phyloP scores from a whole-genome alignment of 2,329 filamentous ascomycete species.

The Sporothrix sp. region DNA sequence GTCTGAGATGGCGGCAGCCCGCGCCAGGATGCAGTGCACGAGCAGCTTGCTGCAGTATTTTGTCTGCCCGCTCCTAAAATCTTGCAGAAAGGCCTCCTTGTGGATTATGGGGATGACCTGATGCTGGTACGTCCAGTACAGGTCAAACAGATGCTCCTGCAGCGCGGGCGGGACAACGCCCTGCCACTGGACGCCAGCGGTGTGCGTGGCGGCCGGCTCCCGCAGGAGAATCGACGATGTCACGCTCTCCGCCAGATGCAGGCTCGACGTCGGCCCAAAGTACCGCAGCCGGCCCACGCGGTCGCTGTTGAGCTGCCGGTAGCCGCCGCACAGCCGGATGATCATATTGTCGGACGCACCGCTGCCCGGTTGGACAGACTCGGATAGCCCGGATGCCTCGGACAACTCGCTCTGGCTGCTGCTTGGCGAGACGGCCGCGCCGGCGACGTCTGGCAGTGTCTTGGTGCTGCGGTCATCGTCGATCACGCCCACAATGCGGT shows the following conservation, averaged over 20 bases:
- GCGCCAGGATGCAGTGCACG: conserved; percentile 9
- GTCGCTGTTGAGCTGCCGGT: conserved; percentile 8
- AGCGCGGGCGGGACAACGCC: neutral
- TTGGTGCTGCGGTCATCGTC: neutral
- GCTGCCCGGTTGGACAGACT: neutral
- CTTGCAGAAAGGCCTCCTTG: conserved; percentile 11
- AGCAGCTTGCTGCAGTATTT: conserved; percentile 12
- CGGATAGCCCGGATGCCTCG: too few relatives aligned
- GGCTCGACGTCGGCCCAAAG: conserved; percentile 8
- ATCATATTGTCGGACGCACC: conserved; percentile 7
- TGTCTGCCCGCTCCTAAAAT: conserved; percentile 8
- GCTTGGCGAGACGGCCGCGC: neutral
- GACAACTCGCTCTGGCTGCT: neutral
- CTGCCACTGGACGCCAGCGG: conserved; percentile 5
- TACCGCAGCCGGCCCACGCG: conserved; percentile 1
- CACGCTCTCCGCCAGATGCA: conserved; percentile 1
- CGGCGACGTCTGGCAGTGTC: neutral
- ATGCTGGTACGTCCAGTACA: conserved; percentile 11
- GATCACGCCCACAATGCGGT: neutral
- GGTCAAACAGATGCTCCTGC: conserved; percentile 7
- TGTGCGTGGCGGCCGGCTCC: neutral
- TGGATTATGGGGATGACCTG: conserved; percentile 10
- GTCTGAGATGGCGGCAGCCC: conserved; percentile 5
- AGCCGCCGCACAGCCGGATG: conserved; percentile 8
- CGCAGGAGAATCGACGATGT: neutral